Evolutionary conservation across 73 alveolate genomes (phyloP).

Genomic region (Chromera velia): DNA sequence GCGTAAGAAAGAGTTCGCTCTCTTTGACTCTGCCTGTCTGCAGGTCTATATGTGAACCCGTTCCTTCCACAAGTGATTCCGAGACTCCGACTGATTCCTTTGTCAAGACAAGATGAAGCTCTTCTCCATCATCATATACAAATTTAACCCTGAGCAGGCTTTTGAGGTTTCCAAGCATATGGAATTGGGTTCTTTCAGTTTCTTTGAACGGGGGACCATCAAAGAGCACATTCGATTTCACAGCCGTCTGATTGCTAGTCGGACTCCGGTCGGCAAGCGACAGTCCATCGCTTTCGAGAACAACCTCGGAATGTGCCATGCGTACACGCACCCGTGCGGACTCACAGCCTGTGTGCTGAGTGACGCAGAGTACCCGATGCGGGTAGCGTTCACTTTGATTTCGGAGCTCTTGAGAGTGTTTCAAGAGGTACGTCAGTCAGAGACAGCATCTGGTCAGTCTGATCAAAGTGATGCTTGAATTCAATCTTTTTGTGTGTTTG

Average conservation of each 20-base stretch:
- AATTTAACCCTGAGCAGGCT: conserved; percentile 70
- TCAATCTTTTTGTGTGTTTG: background rate
- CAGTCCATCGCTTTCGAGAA: conserved; percentile 66
- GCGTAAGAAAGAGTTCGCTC: too few relatives aligned
- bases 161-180: conserved; percentile 46
- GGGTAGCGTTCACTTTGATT: conserved; percentile 78
- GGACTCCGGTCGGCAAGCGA: conserved; percentile 69
- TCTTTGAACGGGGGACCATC: conserved; percentile 51
- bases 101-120: conserved; percentile 68
- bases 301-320: conserved; percentile 65
- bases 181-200: conserved; percentile 63
- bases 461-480: background rate
- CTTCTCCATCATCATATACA: conserved; percentile 60
- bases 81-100: too few relatives aligned
- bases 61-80: too few relatives aligned
- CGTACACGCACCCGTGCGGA: conserved; percentile 47
- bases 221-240: conserved; percentile 16
- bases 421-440: conserved; percentile 35
- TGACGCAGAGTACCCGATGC: conserved; percentile 85
- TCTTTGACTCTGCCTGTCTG: too few relatives aligned
- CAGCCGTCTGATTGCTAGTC: conserved; percentile 24
- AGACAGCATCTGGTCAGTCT: background rate
- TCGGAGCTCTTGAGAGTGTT: conserved; percentile 63
- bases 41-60: too few relatives aligned
- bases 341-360: conserved; percentile 72